These are phyloP conservation scores for Hibiscus syriacus DNA, from an alignment of 345 rosid genomes.

Conservation along the genomic window DNA sequence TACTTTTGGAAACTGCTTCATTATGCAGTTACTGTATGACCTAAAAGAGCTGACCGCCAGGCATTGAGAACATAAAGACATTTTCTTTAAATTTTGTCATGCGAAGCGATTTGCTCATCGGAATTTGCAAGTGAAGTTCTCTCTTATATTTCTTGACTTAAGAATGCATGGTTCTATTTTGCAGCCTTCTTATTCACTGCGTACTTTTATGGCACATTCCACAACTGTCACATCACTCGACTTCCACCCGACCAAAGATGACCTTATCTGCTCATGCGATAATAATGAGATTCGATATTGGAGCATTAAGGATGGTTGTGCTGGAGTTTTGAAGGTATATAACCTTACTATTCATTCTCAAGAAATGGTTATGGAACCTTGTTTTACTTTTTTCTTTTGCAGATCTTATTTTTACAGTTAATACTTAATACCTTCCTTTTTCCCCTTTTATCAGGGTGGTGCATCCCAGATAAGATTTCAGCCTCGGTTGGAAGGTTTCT, in stretches of 20 bases:
- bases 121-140: neutral
- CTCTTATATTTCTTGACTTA: neutral
- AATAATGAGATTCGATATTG: constrained; percentile 57
- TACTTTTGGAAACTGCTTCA: neutral
- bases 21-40: neutral
- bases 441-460: constrained; percentile 32
- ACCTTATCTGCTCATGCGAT: constrained; percentile 62
- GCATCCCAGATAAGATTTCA: constrained; percentile 55
- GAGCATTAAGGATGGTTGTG: constrained; percentile 62
- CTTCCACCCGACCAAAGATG: constrained; percentile 63
- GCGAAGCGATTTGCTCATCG: neutral
- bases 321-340: constrained; percentile 48
- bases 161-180: constrained; percentile 12
- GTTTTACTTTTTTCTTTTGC: neutral
- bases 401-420: neutral
- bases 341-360: neutral
- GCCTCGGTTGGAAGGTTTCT: constrained; percentile 52
- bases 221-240: constrained; percentile 55
- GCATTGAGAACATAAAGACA: neutral
- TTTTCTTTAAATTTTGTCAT: neutral
- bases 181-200: constrained; percentile 53
- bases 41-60: neutral
- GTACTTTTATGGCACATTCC: constrained; percentile 52
- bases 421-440: neutral
- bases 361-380: neutral